These are phyloP conservation scores for Talaromyces sp. DNA, from an alignment of 2,329 filamentous ascomycete genomes.

Conservation along the genomic window DNA sequence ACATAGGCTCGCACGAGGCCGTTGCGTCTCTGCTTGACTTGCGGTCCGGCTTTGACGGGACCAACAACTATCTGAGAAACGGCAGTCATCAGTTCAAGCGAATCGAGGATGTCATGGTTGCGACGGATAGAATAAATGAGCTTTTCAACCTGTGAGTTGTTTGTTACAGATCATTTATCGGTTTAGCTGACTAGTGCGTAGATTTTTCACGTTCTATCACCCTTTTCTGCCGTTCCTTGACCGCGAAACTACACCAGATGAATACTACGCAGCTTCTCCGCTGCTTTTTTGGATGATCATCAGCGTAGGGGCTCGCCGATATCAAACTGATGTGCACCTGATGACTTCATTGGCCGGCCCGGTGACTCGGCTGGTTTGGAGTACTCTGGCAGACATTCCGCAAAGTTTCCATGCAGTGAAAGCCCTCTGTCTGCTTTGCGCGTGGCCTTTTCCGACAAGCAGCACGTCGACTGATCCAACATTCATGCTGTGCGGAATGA, in stretches of 20 bases:
- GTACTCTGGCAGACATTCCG: slow-evolving; percentile 54
- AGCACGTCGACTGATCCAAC: slow-evolving; percentile 60
- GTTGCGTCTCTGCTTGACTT: slow-evolving; percentile 47
- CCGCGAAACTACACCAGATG: slow-evolving; percentile 46
- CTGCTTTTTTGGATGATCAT: slow-evolving; percentile 65
- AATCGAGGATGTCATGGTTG: slow-evolving; percentile 46
- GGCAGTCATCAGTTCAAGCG: slow-evolving; percentile 45
- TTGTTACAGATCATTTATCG: no score
- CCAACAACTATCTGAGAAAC: slow-evolving; percentile 40
- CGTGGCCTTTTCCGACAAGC: slow-evolving; percentile 60
- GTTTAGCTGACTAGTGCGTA: slow-evolving; percentile 28
- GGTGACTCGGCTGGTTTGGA: slow-evolving; percentile 55
- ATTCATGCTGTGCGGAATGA: slow-evolving; percentile 59
- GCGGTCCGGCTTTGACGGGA: slow-evolving; percentile 40
- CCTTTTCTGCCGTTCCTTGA: slow-evolving; percentile 60
- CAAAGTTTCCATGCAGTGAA: slow-evolving; percentile 62
- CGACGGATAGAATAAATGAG: slow-evolving; percentile 38
- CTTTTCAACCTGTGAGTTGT: slow-evolving; percentile 42
- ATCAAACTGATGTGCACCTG: slow-evolving; percentile 48
- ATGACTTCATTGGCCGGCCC: slow-evolving; percentile 49
- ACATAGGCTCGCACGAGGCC: slow-evolving; percentile 44
- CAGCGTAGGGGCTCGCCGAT: slow-evolving; percentile 56
- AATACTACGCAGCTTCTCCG: slow-evolving; percentile 54
- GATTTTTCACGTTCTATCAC: slow-evolving; percentile 60
- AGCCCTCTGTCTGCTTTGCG: slow-evolving; percentile 57